Evolutionary conservation across 768 basidiomycete genomes (phyloP).

Genomic region (Boletus subparvulus): DNA sequence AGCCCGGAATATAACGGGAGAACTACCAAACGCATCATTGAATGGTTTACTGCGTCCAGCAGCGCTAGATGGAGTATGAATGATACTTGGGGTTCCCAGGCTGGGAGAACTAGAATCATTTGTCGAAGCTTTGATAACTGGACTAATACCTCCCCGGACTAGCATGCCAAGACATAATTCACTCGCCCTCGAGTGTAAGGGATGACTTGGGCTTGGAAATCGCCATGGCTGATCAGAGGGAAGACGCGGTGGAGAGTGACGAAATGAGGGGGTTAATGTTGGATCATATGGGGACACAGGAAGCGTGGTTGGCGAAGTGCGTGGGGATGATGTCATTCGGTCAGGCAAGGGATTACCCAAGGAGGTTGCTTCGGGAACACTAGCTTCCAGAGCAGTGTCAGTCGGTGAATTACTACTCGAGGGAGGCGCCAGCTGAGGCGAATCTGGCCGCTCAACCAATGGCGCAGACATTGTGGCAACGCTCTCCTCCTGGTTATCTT

Average conservation of each 20-base stretch:
- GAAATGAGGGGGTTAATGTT: conserved; percentile 69
- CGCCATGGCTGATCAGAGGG: conserved; percentile 84
- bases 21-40: conserved; percentile 32
- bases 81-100: conserved; percentile 27
- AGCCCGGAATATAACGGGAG: conserved; percentile 41
- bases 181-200: conserved; percentile 61
- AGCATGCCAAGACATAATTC: conserved; percentile 69
- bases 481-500: conserved; percentile 13
- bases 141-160: conserved; percentile 52
- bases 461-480: conserved; percentile 20
- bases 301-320: conserved; percentile 31
- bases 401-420: neutral
- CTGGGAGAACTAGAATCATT: conserved; percentile 33
- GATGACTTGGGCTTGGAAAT: conserved; percentile 77
- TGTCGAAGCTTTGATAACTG: conserved; percentile 36
- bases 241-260: conserved; percentile 71
- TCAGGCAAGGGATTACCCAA: conserved; percentile 1
- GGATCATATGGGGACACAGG: conserved; percentile 79
- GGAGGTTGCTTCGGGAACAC: neutral
- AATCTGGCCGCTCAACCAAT: conserved; percentile 28
- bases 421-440: conserved; percentile 20
- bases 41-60: conserved; percentile 27
- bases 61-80: conserved; percentile 31
- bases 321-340: conserved; percentile 24
- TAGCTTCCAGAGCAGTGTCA: neutral